A percentile compares a stretch with the other conserved stretches of the same genome.
These are phyloP conservation scores for Anisodus acutangulus DNA, from an alignment of 257 asterid genomes.

Conservation along the genomic window DNA sequence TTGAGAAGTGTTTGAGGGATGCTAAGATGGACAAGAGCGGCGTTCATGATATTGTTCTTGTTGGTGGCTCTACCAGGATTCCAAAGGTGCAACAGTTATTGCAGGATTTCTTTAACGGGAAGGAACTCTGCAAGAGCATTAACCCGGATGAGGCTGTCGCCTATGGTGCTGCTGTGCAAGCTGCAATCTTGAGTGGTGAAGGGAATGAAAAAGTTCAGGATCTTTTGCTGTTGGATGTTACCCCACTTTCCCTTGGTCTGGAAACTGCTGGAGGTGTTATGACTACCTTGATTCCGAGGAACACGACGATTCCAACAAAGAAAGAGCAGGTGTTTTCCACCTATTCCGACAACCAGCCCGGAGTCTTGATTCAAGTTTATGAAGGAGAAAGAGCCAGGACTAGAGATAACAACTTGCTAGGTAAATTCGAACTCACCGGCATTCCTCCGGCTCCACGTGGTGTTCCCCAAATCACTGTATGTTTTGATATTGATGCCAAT, in stretches of 20 bases:
- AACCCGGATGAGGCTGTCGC: constrained; percentile 54
- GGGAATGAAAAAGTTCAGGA: constrained; percentile 48
- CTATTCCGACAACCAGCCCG: constrained; percentile 44
- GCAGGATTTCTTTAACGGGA: constrained; percentile 52
- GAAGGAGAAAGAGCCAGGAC: constrained; percentile 48
- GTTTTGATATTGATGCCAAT: constrained; percentile 46
- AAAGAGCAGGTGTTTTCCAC: constrained; percentile 47
- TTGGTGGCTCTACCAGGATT: constrained; percentile 53
- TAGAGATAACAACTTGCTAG: constrained; percentile 42
- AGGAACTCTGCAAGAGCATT: constrained; percentile 54
- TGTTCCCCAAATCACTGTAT: constrained; percentile 44
- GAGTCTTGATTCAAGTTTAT: constrained; percentile 48
- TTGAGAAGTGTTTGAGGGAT: constrained; percentile 51
- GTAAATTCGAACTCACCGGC: constrained; percentile 43
- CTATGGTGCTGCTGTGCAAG: constrained; percentile 55
- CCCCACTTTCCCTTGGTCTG: constrained; percentile 41
- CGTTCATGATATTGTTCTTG: constrained; percentile 49
- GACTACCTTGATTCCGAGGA: constrained; percentile 45
- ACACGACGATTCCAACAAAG: constrained; percentile 46
- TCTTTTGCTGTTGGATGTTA: constrained; percentile 42
- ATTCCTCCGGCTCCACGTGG: constrained; percentile 49
- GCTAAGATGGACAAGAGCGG: constrained; percentile 50
- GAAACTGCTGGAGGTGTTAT: constrained; percentile 49
- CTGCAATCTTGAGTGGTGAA: constrained; percentile 47
- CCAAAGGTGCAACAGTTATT: constrained; percentile 49